phyloP scores from a whole-genome alignment of 2,329 filamentous ascomycete species.

The Escovopsis sp. region DNA sequence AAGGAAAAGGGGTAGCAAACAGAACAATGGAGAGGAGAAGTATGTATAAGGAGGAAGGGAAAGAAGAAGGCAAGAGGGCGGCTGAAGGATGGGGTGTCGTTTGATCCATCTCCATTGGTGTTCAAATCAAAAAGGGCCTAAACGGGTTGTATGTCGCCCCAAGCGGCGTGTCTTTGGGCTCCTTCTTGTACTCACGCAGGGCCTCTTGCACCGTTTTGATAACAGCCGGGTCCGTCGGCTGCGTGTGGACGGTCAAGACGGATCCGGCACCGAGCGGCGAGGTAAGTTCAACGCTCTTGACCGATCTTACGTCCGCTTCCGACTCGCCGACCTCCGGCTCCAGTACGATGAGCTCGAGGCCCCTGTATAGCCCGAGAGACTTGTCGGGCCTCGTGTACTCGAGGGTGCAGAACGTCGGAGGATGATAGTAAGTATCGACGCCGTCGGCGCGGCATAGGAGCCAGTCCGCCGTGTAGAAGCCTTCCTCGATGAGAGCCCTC shows the following conservation, averaged over 20 bases:
- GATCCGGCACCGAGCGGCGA: background rate
- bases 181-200: conserved; percentile 10
- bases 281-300: background rate
- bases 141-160: conserved; percentile 4
- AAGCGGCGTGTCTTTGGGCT: background rate
- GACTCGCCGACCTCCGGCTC: too few relatives aligned
- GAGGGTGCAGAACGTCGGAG: conserved; percentile 22
- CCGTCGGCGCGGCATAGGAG: conserved; percentile 16
- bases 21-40: background rate
- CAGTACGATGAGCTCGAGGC: too few relatives aligned
- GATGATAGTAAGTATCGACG: conserved; percentile 15
- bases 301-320: too few relatives aligned
- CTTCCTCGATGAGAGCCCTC: conserved; percentile 44
- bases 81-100: background rate
- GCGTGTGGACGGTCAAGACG: conserved; percentile 2
- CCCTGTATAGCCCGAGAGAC: background rate
- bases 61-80: background rate
- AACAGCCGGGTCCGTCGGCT: conserved; percentile 1
- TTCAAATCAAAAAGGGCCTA: background rate
- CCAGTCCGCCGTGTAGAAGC: conserved; percentile 48
- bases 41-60: background rate
- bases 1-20: too few relatives aligned
- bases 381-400: conserved; percentile 12
- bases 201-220: conserved; percentile 7
- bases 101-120: background rate